phyloP scores from a whole-genome alignment of 208 protist species.

The Phytomonas sp. region DNA sequence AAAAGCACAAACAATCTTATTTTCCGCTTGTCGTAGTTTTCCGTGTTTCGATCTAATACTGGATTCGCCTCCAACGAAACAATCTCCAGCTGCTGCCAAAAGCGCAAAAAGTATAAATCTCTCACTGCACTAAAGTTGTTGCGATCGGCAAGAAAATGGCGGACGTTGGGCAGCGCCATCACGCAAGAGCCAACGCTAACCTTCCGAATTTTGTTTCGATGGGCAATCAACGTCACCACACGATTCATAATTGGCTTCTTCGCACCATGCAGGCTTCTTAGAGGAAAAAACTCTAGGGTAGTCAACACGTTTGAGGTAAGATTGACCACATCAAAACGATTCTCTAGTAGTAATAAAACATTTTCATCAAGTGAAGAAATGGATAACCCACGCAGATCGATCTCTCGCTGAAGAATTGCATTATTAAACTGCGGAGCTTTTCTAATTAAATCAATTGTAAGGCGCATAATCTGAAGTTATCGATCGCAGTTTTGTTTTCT shows the following conservation, averaged over 20 bases:
- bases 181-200: constrained; percentile 72
- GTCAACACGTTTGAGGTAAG: constrained; percentile 71
- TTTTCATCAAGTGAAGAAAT: constrained; percentile 74
- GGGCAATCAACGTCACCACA: constrained; percentile 62
- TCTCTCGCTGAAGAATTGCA: constrained; percentile 68
- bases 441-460: constrained; percentile 62
- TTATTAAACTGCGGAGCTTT: constrained; percentile 84
- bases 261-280: constrained; percentile 2
- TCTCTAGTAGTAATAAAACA: constrained; percentile 47
- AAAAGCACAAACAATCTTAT: constrained; percentile 73
- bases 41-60: constrained; percentile 42
- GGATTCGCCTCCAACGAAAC: constrained; percentile 68
- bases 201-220: constrained; percentile 69
- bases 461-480: constrained; percentile 39
- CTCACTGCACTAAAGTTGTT: constrained; percentile 48
- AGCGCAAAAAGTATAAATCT: constrained; percentile 57
- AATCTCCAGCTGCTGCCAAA: constrained; percentile 67
- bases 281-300: constrained; percentile 71
- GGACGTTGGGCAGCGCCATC: constrained; percentile 53
- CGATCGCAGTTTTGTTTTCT: neutral
- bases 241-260: constrained; percentile 37
- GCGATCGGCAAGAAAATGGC: constrained; percentile 65
- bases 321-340: constrained; percentile 84
- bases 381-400: constrained; percentile 74
- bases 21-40: constrained; percentile 24